Conservation (phyloP, 73 alveolate species). For the Tetrahymena malaccensis region DNA sequence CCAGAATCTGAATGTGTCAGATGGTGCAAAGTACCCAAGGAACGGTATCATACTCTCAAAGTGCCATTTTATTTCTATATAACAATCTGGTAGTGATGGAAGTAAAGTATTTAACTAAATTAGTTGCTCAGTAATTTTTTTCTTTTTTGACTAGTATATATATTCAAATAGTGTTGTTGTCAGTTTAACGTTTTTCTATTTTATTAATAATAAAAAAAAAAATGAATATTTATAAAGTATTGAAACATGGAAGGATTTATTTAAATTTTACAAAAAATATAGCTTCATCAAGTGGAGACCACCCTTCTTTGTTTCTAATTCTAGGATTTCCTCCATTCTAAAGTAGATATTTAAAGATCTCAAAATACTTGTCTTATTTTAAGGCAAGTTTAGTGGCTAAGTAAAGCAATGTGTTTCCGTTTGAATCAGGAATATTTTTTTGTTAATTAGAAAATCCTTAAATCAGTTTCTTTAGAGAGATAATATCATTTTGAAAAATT, state of each 20-base stretch:
- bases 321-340: conserved; percentile 58
- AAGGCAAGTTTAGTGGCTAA: conserved; percentile 55
- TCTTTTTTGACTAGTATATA: conserved; percentile 14
- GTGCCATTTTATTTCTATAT: conserved; percentile 71
- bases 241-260: no score
- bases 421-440: conserved; percentile 33
- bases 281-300: conserved; percentile 74
- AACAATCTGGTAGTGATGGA: conserved; percentile 51
- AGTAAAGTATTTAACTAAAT: conserved; percentile 1
- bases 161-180: conserved; percentile 55
- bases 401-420: conserved; percentile 56
- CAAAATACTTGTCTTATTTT: conserved; percentile 43
- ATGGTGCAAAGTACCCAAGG: conserved; percentile 54
- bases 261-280: neutral
- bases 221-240: no score
- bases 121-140: conserved; percentile 36
- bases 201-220: neutral
- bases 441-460: neutral
- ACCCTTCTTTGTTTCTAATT: conserved; percentile 57
- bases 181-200: conserved; percentile 42
- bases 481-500: neutral
- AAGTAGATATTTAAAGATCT: neutral
- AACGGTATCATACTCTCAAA: conserved; percentile 61
- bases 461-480: neutral
- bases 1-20: conserved; percentile 65